Evolutionary conservation across 163 green algal species (phyloP).

Genomic region (Volvox carteri): DNA sequence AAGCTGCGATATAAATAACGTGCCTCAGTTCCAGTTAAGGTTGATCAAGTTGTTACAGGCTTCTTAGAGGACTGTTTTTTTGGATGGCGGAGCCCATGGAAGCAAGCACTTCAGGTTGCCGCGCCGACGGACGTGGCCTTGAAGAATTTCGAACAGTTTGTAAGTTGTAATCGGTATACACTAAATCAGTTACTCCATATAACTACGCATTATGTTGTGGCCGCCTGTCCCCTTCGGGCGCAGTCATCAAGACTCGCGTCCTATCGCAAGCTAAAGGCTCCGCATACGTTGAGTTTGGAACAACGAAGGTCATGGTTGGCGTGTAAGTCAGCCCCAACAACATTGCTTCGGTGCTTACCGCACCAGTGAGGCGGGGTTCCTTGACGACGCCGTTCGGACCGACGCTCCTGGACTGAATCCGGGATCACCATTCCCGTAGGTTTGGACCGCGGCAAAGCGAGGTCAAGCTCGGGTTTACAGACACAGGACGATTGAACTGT

Average conservation of each 20-base stretch:
- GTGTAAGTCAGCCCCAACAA: constrained; percentile 84
- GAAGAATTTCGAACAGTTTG: constrained; percentile 84
- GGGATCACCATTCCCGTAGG: too few relatives aligned
- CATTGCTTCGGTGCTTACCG: too few relatives aligned
- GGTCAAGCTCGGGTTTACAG: constrained; percentile 76
- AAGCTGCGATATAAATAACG: too few relatives aligned
- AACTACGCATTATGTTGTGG: neutral
- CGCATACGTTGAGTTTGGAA: constrained; percentile 85
- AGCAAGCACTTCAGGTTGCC: constrained; percentile 45
- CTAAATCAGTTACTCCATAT: neutral
- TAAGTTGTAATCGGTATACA: constrained; percentile 55
- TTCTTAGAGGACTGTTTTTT: too few relatives aligned
- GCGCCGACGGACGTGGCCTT: constrained; percentile 69
- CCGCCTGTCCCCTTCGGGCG: neutral
- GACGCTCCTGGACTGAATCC: too few relatives aligned
- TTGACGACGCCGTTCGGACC: too few relatives aligned
- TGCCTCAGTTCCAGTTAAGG: too few relatives aligned
- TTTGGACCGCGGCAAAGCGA: constrained; percentile 87
- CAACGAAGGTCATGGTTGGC: constrained; percentile 89
- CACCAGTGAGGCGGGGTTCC: neutral
- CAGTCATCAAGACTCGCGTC: constrained; percentile 82
- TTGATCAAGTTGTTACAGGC: too few relatives aligned
- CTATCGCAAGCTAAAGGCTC: constrained; percentile 87
- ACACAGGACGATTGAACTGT: constrained; percentile 77
- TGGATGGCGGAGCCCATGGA: constrained; percentile 45